Evolutionary conservation across 805 yeast genomes (phyloP), one percentile per base, ranked within the genome.

Genomic region (Komagataella populi): DNA sequence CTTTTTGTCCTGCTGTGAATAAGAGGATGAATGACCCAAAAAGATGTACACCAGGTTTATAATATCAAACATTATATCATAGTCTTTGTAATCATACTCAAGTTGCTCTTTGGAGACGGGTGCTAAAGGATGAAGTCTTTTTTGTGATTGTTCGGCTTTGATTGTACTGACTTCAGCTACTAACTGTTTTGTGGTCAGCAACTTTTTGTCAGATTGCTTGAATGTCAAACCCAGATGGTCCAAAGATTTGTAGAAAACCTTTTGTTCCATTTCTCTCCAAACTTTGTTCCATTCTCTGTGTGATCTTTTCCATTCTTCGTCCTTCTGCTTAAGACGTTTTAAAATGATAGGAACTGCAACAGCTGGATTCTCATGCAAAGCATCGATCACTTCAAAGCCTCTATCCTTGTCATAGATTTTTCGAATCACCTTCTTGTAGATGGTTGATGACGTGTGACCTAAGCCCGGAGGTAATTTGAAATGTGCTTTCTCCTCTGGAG

Each of bases 241-340:
- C 57, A 93, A 73, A 2, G 96, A 87, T 66, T 93, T 93, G 71
- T 81, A 87, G 65, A 86, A 90, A 0, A 89, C 96, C 60, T 88
- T 90, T 62, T 90, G 96, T 66, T 93, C 99, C 69, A 95, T 81
- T 68, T 91, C 98, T 63, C 99, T 81, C 99, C 99, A 93, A 12
- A 89, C 95, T 64, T 91, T 91, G 68, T 91, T 91, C 98, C 99
- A 93, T 65, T 93, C 98, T 60, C 98, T 80, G 61, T 91, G 99
- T 1, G 96, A 90, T 55, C 96, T 80, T 66, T 88, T 86, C 99
- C 99, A 93, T 68, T 93, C 99, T 67, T 93, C 98, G 64, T 93
- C 98, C 68, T 93, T 93, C 68, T 93, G 98, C 68, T 93, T 93
- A 63, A 93, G 77, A 62, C 99, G 80, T 59, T 84, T 87, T 65